Conservation (phyloP, 768 basidiomycete species). For the Boletus speciosus region DNA sequence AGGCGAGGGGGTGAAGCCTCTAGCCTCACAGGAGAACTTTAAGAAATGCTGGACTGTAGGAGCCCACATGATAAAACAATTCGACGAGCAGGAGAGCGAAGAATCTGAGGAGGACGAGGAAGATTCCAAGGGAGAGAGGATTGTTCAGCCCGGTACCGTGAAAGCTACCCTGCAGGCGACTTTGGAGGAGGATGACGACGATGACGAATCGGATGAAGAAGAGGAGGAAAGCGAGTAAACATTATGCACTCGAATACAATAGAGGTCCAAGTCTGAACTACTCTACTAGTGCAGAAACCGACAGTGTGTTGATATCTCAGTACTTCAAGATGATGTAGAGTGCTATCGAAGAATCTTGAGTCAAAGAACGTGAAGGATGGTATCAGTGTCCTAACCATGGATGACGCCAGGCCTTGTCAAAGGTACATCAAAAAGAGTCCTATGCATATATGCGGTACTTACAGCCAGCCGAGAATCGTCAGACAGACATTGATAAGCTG, state of each 20-base stretch:
- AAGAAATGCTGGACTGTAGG: conserved; percentile 69
- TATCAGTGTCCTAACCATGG: conserved; percentile 43
- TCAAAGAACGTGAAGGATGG: not conserved
- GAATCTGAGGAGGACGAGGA: conserved; percentile 33
- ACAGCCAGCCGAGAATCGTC: conserved; percentile 79
- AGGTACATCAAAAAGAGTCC: conserved; percentile 7
- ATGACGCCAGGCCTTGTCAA: conserved; percentile 67
- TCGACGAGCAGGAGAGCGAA: conserved; percentile 71
- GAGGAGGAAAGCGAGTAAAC: conserved; percentile 13
- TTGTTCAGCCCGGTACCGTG: not conserved
- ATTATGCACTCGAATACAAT: conserved; percentile 10
- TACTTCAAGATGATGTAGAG: conserved; percentile 82
- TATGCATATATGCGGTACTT: conserved; percentile 27
- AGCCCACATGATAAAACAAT: conserved; percentile 74
- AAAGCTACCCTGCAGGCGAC: not conserved
- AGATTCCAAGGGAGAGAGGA: conserved; percentile 16
- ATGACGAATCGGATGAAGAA: not conserved
- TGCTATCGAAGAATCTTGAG: conserved; percentile 40
- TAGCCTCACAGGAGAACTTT: conserved; percentile 48
- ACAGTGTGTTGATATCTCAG: conserved; percentile 23
- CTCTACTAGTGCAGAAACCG: not conserved
- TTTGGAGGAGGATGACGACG: conserved; percentile 3
- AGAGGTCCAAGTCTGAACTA: not conserved
- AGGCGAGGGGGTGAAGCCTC: conserved; percentile 45
- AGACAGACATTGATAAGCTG: conserved; percentile 72